Percentiles rank a stretch among this genome's conserved stretches.
Conservation (phyloP, 2,329 filamentous ascomycete species). For the Microdochium paspali region DNA sequence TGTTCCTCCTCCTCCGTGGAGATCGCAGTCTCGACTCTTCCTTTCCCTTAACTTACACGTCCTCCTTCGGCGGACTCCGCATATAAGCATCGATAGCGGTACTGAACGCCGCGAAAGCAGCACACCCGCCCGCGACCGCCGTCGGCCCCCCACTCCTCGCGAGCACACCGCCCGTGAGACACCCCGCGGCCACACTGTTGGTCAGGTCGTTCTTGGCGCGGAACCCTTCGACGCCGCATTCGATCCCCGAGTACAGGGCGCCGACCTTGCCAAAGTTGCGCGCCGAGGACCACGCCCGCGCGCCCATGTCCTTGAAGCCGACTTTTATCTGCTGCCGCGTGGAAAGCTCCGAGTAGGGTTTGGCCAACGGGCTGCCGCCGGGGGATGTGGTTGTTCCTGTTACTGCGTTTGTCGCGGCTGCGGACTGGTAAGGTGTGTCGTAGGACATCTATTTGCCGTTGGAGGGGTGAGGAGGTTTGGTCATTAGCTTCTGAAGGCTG, state of each 20-base stretch:
- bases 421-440: slow-evolving; percentile 71
- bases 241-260: slow-evolving; percentile 81
- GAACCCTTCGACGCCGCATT: slow-evolving; percentile 90
- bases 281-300: slow-evolving; percentile 69
- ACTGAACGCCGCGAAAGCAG: slow-evolving; percentile 87
- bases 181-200: slow-evolving; percentile 83
- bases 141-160: slow-evolving; percentile 83
- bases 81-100: slow-evolving; percentile 89
- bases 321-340: slow-evolving; percentile 72
- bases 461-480: neutral
- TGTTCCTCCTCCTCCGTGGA: no score
- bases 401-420: slow-evolving; percentile 23
- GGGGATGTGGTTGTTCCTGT: slow-evolving; percentile 20
- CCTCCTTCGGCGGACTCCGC: slow-evolving; percentile 55
- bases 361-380: slow-evolving; percentile 24
- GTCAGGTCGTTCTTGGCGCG: slow-evolving; percentile 88
- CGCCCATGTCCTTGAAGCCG: slow-evolving; percentile 93
- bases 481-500: no score
- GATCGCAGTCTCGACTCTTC: no score
- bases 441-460: slow-evolving; percentile 72
- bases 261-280: slow-evolving; percentile 96
- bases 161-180: slow-evolving; percentile 81
- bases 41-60: neutral
- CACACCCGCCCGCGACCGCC: slow-evolving; percentile 79
- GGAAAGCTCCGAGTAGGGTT: slow-evolving; percentile 54